Conservation (phyloP, 164 flowering plant species). For the Macadamia tetraphylla region DNA sequence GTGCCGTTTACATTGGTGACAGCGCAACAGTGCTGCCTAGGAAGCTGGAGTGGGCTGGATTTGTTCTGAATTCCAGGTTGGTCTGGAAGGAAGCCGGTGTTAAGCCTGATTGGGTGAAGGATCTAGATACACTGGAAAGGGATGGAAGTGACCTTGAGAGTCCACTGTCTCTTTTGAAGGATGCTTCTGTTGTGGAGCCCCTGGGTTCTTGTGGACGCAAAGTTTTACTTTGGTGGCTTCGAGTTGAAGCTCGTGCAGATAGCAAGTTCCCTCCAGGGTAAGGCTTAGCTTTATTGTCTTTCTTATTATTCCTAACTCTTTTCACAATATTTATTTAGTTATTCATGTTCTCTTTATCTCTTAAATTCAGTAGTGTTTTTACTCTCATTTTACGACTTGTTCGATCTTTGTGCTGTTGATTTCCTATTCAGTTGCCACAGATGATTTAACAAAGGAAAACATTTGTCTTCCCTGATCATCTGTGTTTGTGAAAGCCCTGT, state of each 20-base stretch:
- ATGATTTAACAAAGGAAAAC: neutral
- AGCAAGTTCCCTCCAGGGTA: conserved; percentile 95
- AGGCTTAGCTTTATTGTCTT: conserved; percentile 13
- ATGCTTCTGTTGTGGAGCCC: conserved; percentile 81
- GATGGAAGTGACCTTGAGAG: conserved; percentile 50
- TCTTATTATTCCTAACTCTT: neutral
- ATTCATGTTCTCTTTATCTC: neutral
- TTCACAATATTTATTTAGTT: neutral
- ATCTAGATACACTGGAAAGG: conserved; percentile 43
- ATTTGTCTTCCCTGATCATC: neutral
- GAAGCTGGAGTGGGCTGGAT: conserved; percentile 94
- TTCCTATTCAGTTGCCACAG: neutral
- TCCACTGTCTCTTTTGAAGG: conserved; percentile 69
- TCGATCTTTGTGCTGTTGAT: neutral
- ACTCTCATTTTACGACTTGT: neutral
- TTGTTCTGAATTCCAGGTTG: conserved; percentile 83
- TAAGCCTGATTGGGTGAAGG: conserved; percentile 73
- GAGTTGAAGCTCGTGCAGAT: conserved; percentile 93
- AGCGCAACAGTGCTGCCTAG: conserved; percentile 69
- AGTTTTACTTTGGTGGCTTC: conserved; percentile 96
- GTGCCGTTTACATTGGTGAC: conserved; percentile 64
- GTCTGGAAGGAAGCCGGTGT: conserved; percentile 68
- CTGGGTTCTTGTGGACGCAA: conserved; percentile 92
- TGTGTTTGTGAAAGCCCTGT: neutral
- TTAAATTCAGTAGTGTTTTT: neutral